Evolutionary conservation across 2,329 filamentous ascomycete genomes (phyloP), one percentile per base, ranked within the genome.

Genomic region (Fusarium sp.): DNA sequence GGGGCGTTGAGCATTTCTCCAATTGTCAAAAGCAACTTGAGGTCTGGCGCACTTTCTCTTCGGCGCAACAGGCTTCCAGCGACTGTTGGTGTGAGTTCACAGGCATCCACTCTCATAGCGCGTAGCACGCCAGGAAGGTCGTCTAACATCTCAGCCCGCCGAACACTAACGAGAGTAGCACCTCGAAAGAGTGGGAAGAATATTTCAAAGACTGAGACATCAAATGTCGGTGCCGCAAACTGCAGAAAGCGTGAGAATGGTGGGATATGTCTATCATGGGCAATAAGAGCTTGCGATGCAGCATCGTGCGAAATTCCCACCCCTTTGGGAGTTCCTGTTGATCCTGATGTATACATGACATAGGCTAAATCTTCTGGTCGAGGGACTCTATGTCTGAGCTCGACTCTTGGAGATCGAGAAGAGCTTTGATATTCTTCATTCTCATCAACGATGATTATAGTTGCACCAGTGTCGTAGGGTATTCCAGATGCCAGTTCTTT

Each of bases 181-280:
- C 93, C 93, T 65, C 94, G 87, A 70, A 91, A 92, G 22, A 95
- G 84, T 0, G 95, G 93, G 74, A 98, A 98, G 86, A 98, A 98
- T 12, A 97, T 95, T 80, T 98, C 95, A 80, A 98, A 98, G 11
- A 98, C 92, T 0, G 94, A 97, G 13, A 98, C 95, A 81, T 98
- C 95, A 79, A 98, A 98, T 0, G 95, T 98, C 2, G 95, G 94
- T 7, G 94, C 92, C 9, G 95, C 95, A 81, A 98, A 98, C 80
- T 98, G 95, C 2, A 98, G 87, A 80, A 98, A 98, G 51, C 94
- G 89, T 22, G 86, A 85, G 79, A 98, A 98, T 0, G 60, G 44
- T 5, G 95, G 95, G 45, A 98, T 91, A 76, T 95, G 90, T 52
- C 85, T 87, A 77, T 97, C 88, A 79, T 98, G 95, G 5, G 94